Conservation (phyloP, 176 grass and related monocot species). For the Avena sativa region DNA sequence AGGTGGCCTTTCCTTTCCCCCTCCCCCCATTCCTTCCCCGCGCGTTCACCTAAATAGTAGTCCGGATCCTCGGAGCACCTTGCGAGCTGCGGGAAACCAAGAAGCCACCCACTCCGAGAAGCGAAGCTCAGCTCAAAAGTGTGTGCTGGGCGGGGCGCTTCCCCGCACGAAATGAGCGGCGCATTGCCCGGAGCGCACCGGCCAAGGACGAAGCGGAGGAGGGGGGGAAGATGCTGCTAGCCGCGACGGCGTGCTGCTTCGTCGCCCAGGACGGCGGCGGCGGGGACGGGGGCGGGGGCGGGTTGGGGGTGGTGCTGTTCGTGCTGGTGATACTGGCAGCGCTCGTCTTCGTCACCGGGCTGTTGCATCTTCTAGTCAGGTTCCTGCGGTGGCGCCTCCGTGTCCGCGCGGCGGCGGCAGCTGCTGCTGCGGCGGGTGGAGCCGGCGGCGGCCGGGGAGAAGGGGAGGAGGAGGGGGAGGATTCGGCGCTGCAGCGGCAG, state of each 20-base stretch:
- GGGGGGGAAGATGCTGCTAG: slow-evolving; percentile 20
- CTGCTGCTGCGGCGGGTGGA: not conserved
- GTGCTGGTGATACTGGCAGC: slow-evolving; percentile 63
- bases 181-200: slow-evolving; percentile 26
- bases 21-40: not conserved
- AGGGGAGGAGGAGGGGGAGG: slow-evolving; percentile 21
- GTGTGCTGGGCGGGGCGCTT: not conserved
- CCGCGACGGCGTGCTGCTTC: not conserved
- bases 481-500: slow-evolving; percentile 68
- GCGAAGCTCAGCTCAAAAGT: not conserved
- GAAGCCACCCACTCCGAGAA: slow-evolving; percentile 15
- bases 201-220: not conserved
- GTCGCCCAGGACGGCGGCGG: not conserved
- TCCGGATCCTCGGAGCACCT: slow-evolving; percentile 41
- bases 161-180: slow-evolving; percentile 46
- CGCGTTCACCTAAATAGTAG: not conserved
- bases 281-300: not conserved
- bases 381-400: slow-evolving; percentile 59
- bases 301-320: slow-evolving; percentile 62
- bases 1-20: slow-evolving; percentile 34
- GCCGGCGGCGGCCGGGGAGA: not conserved
- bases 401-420: not conserved
- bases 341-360: slow-evolving; percentile 65
- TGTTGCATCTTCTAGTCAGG: slow-evolving; percentile 74
- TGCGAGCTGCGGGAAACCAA: slow-evolving; percentile 46